Percentiles rank a stretch among this genome's conserved stretches.
Conservation (phyloP, 2,329 filamentous ascomycete genomes). For the Chaetomium strumarium region DNA sequence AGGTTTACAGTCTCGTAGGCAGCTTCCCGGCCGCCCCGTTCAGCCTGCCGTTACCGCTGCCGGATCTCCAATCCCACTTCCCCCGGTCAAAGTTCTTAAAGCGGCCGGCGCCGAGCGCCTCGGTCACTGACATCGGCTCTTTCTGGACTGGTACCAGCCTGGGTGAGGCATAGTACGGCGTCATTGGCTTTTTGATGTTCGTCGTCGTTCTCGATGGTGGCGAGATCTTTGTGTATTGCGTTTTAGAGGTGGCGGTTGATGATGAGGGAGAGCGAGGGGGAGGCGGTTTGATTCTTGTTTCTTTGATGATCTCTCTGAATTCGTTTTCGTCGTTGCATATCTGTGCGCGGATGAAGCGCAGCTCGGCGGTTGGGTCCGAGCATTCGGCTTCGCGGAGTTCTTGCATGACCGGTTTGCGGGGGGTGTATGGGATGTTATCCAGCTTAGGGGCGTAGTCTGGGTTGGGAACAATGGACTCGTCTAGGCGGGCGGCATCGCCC, state of each 20-base stretch:
- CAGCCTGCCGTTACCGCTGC: neutral
- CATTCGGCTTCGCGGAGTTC: constrained; percentile 47
- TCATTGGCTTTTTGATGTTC: constrained; percentile 10
- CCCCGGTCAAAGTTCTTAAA: constrained; percentile 8
- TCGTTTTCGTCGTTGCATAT: constrained; percentile 71
- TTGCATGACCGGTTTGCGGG: constrained; percentile 75
- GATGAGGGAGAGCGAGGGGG: constrained; percentile 1
- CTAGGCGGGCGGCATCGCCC: constrained; percentile 61
- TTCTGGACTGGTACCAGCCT: constrained; percentile 35
- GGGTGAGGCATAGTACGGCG: constrained; percentile 35
- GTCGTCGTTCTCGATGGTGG: neutral
- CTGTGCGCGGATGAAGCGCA: constrained; percentile 75
- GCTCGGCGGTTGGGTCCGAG: constrained; percentile 40
- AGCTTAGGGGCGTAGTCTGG: constrained; percentile 47
- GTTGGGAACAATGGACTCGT: constrained; percentile 56
- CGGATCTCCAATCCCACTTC: constrained; percentile 5
- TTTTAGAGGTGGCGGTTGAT: neutral
- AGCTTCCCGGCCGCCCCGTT: neutral
- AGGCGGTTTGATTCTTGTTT: constrained; percentile 31
- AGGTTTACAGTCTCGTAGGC: neutral
- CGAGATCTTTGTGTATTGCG: neutral
- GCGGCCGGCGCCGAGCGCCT: constrained; percentile 29
- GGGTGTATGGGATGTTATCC: constrained; percentile 59
- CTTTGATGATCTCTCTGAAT: constrained; percentile 64
- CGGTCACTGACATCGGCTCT: constrained; percentile 33